A percentile compares a stretch with the other conserved stretches of the same genome.
phyloP scores from a whole-genome alignment of 2,329 filamentous ascomycete species.

The Ramularia endophylla region DNA sequence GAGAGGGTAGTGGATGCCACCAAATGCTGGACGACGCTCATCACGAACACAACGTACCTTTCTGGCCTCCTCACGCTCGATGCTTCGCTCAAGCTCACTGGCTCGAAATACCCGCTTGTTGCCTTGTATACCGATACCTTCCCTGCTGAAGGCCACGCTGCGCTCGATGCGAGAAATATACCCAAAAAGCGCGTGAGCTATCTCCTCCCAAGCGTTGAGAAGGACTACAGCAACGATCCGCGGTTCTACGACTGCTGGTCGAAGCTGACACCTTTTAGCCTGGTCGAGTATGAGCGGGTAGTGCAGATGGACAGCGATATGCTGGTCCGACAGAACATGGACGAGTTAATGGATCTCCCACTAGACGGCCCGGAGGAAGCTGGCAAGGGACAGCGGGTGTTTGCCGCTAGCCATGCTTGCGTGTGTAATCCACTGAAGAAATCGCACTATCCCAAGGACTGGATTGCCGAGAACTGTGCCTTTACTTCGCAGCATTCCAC shows the following conservation, averaged over 20 bases:
- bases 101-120: conserved; percentile 69
- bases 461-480: conserved; percentile 57
- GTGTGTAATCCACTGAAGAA: conserved; percentile 78
- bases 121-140: conserved; percentile 78
- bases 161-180: conserved; percentile 64
- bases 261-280: conserved; percentile 73
- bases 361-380: conserved; percentile 54
- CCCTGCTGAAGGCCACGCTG: conserved; percentile 60
- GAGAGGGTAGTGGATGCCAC: conserved; percentile 28
- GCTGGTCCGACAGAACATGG: conserved; percentile 79
- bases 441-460: conserved; percentile 70
- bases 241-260: conserved; percentile 89
- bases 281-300: conserved; percentile 70
- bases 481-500: conserved; percentile 52
- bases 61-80: conserved; percentile 76
- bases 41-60: conserved; percentile 79
- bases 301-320: conserved; percentile 87
- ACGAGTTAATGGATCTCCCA: conserved; percentile 79
- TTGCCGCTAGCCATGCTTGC: conserved; percentile 79
- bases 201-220: conserved; percentile 59
- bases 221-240: conserved; percentile 69
- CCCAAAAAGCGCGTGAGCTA: conserved; percentile 64
- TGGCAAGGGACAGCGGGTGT: conserved; percentile 58
- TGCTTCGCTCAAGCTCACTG: conserved; percentile 61
- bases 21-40: conserved; percentile 78